Evolutionary conservation across 2,329 filamentous ascomycete genomes (phyloP).

Genomic region (Chrysoporthe cubensis): DNA sequence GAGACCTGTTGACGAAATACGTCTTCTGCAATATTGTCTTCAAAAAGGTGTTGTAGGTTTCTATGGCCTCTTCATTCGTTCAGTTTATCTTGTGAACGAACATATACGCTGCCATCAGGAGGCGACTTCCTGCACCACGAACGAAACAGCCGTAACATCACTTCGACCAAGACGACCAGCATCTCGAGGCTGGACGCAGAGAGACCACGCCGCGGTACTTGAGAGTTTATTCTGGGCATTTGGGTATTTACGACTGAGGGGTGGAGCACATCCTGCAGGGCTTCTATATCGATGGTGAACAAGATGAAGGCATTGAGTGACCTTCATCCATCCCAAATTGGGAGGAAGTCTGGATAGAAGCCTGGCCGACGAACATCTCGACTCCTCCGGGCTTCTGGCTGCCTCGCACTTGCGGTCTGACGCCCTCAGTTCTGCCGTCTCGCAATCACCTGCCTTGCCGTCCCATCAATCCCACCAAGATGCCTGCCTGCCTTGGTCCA

Average conservation of each 20-base stretch:
- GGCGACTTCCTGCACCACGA: background rate
- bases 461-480: background rate
- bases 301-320: too few species aligned
- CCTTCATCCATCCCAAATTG: background rate
- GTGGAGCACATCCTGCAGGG: too few species aligned
- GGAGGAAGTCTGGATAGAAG: background rate
- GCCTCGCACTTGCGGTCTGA: too few species aligned
- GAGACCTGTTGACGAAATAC: background rate
- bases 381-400: too few species aligned
- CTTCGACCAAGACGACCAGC: background rate
- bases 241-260: too few species aligned
- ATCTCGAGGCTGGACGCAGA: too few species aligned
- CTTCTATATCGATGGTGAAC: too few species aligned
- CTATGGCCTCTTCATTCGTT: background rate
- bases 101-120: fast-evolving
- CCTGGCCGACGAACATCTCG: background rate
- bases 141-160: background rate
- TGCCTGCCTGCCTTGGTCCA: background rate
- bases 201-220: too few species aligned
- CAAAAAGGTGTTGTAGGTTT: background rate
- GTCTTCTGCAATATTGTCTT: background rate
- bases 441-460: background rate
- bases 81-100: background rate
- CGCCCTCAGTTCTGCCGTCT: background rate
- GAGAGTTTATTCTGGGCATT: too few species aligned